phyloP scores from a whole-genome alignment of 805 yeast genomes.

The Starmerella powellii region DNA sequence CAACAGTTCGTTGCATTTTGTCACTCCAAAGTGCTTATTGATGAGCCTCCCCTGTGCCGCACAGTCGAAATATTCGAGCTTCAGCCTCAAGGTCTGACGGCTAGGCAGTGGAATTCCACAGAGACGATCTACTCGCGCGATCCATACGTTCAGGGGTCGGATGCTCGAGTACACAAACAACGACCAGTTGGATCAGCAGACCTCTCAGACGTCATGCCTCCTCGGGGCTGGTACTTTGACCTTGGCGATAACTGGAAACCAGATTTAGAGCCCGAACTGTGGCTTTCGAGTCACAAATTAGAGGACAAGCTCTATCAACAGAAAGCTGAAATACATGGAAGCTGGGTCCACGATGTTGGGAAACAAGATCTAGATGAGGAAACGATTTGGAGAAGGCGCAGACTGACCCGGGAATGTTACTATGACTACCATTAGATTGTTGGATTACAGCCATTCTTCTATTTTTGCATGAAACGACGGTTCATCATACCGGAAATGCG shows the following conservation, averaged over 20 bases:
- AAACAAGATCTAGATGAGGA: conserved; percentile 17
- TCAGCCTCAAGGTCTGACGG: conserved; percentile 50
- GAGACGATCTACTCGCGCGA: conserved; percentile 37
- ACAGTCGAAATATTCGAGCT: conserved; percentile 71
- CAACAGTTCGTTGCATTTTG: background rate
- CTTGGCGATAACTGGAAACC: conserved; percentile 50
- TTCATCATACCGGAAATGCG: too few relatives aligned
- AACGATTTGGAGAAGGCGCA: conserved; percentile 32
- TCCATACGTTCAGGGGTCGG: conserved; percentile 43
- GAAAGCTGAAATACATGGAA: conserved; percentile 28
- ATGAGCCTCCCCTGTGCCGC: conserved; percentile 53
- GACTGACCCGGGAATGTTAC: conserved; percentile 30
- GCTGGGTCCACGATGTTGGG: conserved; percentile 32
- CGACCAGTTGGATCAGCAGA: conserved; percentile 54
- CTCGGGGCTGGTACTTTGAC: conserved; percentile 62
- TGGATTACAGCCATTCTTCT: too few relatives aligned
- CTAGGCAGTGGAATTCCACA: conserved; percentile 49
- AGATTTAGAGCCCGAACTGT: conserved; percentile 42
- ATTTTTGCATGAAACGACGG: too few relatives aligned
- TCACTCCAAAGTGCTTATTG: conserved; percentile 38
- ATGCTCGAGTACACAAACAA: conserved; percentile 36
- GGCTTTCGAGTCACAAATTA: conserved; percentile 32
- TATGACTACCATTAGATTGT: too few relatives aligned
- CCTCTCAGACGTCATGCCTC: conserved; percentile 50
- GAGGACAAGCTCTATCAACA: background rate